A percentile compares a stretch with the other conserved stretches of the same genome.
These are phyloP conservation scores for Anthoceros angustus DNA, from an alignment of 225 moss, liverwort and hornwort species.

Conservation along the genomic window DNA sequence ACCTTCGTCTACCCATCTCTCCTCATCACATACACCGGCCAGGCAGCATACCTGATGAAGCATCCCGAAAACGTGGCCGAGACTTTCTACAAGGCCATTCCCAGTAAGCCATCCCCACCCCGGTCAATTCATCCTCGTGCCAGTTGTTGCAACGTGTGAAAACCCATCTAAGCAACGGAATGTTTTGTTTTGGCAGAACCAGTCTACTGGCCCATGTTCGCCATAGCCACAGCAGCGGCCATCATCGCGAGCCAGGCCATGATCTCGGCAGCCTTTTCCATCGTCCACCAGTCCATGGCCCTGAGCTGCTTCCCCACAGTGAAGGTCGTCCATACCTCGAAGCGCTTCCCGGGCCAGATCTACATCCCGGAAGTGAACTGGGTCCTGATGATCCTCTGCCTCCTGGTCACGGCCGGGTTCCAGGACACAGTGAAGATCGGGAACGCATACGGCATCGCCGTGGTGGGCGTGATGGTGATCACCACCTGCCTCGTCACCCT, in stretches of 20 bases:
- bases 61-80: constrained; percentile 26
- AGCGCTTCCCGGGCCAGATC: constrained; percentile 52
- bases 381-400: constrained; percentile 48
- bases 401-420: constrained; percentile 46
- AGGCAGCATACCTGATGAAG: constrained; percentile 59
- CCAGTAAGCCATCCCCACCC: constrained; percentile 25
- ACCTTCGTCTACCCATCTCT: constrained; percentile 56
- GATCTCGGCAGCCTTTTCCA: constrained; percentile 77
- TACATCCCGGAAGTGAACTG: constrained; percentile 86
- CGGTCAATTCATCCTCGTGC: no score
- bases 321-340: constrained; percentile 61
- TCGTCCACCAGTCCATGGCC: constrained; percentile 64
- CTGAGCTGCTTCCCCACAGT: constrained; percentile 79
- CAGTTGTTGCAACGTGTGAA: no score
- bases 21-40: constrained; percentile 62
- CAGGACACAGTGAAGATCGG: constrained; percentile 52
- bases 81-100: constrained; percentile 80
- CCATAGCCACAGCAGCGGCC: constrained; percentile 62
- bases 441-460: constrained; percentile 91
- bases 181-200: constrained; percentile 17
- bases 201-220: constrained; percentile 88
- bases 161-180: no score
- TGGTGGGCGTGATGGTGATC: constrained; percentile 63
- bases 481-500: constrained; percentile 52
- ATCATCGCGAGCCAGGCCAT: constrained; percentile 94